phyloP scores from a whole-genome alignment of 1,284 basidiomycete genomes.

The Wallemia ichthyophaga region DNA sequence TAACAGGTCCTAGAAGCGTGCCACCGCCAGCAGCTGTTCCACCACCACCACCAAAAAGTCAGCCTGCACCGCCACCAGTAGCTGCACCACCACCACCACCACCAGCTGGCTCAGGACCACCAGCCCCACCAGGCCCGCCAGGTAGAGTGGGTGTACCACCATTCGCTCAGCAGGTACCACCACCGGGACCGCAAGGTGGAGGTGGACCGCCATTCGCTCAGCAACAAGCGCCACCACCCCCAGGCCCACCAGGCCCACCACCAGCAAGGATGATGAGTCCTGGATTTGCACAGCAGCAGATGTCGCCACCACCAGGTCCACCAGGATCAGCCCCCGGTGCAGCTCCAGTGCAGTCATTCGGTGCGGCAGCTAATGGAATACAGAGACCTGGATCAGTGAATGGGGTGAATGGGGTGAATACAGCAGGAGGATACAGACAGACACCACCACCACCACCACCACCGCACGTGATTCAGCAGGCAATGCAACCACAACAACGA shows the following conservation, averaged over 20 bases:
- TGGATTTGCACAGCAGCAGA: neutral
- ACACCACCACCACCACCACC: neutral
- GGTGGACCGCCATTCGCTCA: too few relatives aligned
- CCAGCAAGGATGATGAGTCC: neutral
- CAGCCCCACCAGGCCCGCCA: neutral
- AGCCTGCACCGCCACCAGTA: too few relatives aligned
- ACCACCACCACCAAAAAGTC: slow-evolving; percentile 4
- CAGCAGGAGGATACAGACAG: neutral
- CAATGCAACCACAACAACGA: neutral
- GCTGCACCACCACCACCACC: neutral
- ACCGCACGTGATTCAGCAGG: neutral
- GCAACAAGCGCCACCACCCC: too few relatives aligned
- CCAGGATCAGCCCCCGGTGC: too few relatives aligned
- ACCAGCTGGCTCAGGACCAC: neutral
- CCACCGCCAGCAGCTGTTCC: slow-evolving; percentile 5
- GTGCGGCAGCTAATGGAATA: neutral
- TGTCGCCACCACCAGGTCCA: neutral
- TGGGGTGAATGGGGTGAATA: too few relatives aligned
- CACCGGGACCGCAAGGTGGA: too few relatives aligned
- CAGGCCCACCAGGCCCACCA: neutral
- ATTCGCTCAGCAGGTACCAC: too few relatives aligned
- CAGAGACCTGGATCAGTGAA: neutral
- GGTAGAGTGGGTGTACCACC: neutral
- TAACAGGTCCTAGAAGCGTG: slow-evolving; percentile 3
- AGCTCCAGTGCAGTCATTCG: neutral